Base-by-base conservation (phyloP, 371 early-diverging fungal species). In the Mortierella sp. region DNA sequence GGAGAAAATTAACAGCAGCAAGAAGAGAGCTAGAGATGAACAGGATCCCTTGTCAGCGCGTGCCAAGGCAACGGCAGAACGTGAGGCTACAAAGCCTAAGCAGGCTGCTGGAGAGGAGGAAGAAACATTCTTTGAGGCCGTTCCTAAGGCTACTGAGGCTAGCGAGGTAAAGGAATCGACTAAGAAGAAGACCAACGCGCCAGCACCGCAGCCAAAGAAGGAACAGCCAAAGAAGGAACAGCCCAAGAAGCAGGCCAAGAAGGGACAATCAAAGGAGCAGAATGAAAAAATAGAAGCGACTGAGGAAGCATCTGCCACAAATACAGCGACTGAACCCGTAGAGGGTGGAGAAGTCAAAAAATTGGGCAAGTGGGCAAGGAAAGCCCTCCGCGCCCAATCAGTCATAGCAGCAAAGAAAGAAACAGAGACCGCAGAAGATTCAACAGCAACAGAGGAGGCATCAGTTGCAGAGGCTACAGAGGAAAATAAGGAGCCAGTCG, bases 331-430 rank as follows among this genome's bases (percentile, higher is more conserved):
- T n/a, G 19, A 60, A 40, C 45, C 63, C 8, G 58, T 33, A 22
- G 63, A 40, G 24, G 58, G 52, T 6, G 70, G 43, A 1, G 67
- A 65, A 28, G 50, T 58, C 19, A 73, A 78, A 59, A 78, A 78
- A 62, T 36, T 78, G 63, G 73, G 78, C 65, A 78, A 78, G 64
- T 78, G 78, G 78, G 78, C 78, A 22, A 65, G 72, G 47, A 78
- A 78, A 69, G 77, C 77, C 19, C 58, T 71, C 19, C 77, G 77
- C 11, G 65, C 71, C 1, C 67, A 76, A n/a, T 64, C 67, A 15
- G 65, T 63, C 16, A 41, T 57, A 36, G 36, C 69, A 13, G 65
- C 61, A 24, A 40, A 59, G 36, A 61, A 58, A 36, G 43, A 45
- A 19, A 58, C 32, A 48, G 10, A 58, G 2, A 3, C 67, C 33